A percentile compares a stretch with the other conserved stretches of the same genome.
Evolutionary conservation across 2,329 filamentous ascomycete species (phyloP).

Genomic region (Aspergillus sergii): DNA sequence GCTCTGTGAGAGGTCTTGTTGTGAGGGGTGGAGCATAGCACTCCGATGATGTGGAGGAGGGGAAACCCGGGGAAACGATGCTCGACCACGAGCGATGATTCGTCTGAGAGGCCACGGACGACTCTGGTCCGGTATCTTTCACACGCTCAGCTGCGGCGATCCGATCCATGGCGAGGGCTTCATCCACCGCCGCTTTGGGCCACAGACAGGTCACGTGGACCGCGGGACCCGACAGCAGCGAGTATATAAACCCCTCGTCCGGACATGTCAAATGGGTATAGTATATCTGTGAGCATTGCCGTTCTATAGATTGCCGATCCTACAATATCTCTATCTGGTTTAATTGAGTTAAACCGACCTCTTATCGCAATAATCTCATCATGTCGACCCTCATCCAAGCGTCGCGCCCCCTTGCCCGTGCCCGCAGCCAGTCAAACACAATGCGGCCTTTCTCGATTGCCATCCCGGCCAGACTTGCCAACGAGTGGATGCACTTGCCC

Average conservation of each 20-base stretch:
- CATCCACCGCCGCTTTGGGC: neutral
- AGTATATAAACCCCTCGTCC: neutral
- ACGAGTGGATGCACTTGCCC: slow-evolving; percentile 22
- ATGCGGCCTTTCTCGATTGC: slow-evolving; percentile 22
- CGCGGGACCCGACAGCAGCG: too few species aligned
- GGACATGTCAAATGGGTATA: neutral
- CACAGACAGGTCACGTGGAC: neutral
- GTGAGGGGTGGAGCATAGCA: neutral
- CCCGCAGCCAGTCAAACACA: slow-evolving; percentile 5
- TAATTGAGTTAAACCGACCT: neutral
- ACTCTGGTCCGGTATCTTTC: slow-evolving; percentile 15
- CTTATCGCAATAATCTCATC: neutral
- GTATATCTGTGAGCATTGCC: neutral
- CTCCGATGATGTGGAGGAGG: neutral
- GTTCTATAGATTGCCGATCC: neutral
- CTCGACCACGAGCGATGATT: neutral
- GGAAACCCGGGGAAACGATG: neutral
- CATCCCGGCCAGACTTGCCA: slow-evolving; percentile 23
- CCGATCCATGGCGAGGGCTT: neutral
- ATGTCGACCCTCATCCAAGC: slow-evolving; percentile 9
- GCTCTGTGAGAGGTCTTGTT: neutral
- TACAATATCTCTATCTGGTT: neutral
- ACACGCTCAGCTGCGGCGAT: neutral
- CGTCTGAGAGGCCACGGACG: slow-evolving; percentile 9
- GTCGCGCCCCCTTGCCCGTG: slow-evolving; percentile 22